These are phyloP conservation scores for Colletotrichum viniferum DNA, from an alignment of 2,329 filamentous ascomycete species.

Conservation along the genomic window DNA sequence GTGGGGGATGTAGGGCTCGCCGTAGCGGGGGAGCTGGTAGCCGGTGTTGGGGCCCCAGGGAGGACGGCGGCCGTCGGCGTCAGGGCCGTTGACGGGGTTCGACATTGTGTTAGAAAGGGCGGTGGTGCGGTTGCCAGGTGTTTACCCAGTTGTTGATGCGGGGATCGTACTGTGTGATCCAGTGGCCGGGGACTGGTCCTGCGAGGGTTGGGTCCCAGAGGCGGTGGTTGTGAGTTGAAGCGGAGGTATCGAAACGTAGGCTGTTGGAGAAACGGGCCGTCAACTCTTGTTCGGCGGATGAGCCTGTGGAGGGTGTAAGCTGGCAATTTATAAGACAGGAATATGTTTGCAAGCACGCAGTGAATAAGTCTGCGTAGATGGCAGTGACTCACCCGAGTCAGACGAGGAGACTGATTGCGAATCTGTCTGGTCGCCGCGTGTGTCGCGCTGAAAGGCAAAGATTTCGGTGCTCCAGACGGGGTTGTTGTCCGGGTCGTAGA, in stretches of 20 bases:
- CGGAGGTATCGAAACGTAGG: neutral
- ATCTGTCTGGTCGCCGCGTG: neutral
- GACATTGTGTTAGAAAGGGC: slow-evolving; percentile 12
- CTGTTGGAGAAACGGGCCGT: neutral
- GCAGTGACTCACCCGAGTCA: slow-evolving; percentile 13
- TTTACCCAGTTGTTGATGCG: slow-evolving; percentile 28
- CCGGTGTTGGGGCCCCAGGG: slow-evolving; percentile 30
- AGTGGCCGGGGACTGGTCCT: slow-evolving; percentile 35
- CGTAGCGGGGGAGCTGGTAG: slow-evolving; percentile 35
- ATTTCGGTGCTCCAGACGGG: slow-evolving; percentile 52
- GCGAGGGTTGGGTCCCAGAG: slow-evolving; percentile 32
- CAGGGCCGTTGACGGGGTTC: slow-evolving; percentile 43
- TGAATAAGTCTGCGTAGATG: neutral
- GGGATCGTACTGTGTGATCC: slow-evolving; percentile 26
- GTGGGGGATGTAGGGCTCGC: slow-evolving; percentile 43
- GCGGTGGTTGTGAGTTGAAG: neutral
- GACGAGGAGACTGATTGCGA: neutral
- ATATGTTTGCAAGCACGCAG: neutral
- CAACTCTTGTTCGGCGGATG: neutral
- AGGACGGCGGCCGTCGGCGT: slow-evolving; percentile 36
- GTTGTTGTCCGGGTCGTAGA: slow-evolving; percentile 46
- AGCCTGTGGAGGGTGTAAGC: neutral
- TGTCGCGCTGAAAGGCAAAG: slow-evolving; percentile 28
- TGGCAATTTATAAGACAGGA: neutral
- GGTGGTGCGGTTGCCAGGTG: slow-evolving; percentile 35